Conservation (phyloP, 106 monocot species). For the Vanilla planifolia region DNA sequence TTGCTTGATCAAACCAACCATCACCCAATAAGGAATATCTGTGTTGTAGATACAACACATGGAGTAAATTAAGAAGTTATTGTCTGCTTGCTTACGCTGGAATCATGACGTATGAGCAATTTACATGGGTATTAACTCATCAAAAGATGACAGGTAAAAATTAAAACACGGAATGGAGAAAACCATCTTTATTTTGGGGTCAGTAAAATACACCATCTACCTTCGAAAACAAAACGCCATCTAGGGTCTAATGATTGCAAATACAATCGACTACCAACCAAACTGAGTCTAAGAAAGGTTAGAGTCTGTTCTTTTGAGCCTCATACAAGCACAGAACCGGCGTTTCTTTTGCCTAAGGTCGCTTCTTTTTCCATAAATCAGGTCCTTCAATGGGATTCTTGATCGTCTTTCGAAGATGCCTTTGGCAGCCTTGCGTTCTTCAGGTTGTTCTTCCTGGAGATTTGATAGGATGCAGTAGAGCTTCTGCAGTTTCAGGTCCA, state of each 20-base stretch:
- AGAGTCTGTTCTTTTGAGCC: constrained; percentile 25
- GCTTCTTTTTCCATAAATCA: constrained; percentile 47
- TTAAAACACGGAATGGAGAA: constrained; percentile 1
- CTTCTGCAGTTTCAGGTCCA: constrained; percentile 60
- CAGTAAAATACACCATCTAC: neutral
- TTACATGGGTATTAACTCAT: no score
- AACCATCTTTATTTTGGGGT: neutral
- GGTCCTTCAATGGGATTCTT: constrained; percentile 39
- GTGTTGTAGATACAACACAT: no score
- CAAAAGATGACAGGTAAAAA: no score
- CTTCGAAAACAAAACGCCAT: neutral
- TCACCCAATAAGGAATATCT: no score
- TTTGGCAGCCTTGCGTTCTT: constrained; percentile 19
- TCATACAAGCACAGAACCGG: constrained; percentile 39
- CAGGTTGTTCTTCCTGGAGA: constrained; percentile 36
- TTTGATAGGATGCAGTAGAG: constrained; percentile 43
- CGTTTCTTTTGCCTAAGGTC: constrained; percentile 22
- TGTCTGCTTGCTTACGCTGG: no score
- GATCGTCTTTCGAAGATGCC: constrained; percentile 30
- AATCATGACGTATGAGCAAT: no score
- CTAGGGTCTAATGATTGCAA: constrained; percentile 7
- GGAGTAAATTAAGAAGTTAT: no score
- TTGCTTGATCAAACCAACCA: no score
- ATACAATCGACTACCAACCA: constrained; percentile 23
- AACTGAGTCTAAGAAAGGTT: neutral